Conservation (phyloP, 2,329 filamentous ascomycete genomes). For the Colletotrichum nymphaeae region DNA sequence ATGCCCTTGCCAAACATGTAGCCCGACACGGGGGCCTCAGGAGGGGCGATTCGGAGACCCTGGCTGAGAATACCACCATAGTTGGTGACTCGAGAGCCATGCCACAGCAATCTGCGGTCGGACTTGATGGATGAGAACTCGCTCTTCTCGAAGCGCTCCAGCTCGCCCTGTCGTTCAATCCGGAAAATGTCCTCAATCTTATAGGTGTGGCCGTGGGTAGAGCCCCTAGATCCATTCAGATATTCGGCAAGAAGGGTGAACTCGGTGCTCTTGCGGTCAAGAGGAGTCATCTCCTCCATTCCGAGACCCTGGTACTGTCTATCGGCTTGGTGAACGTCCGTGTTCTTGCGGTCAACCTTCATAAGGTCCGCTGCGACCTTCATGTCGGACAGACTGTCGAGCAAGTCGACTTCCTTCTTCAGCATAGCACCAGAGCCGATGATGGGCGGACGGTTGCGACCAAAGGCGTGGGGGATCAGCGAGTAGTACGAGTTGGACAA, state of each 20-base stretch:
- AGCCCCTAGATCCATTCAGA: slow-evolving; percentile 73
- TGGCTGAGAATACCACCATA: slow-evolving; percentile 89
- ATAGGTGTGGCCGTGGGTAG: slow-evolving; percentile 73
- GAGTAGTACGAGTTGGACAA: slow-evolving; percentile 86
- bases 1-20: slow-evolving; percentile 95
- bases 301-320: slow-evolving; percentile 77
- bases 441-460: slow-evolving; percentile 77
- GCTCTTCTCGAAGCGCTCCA: slow-evolving; percentile 72
- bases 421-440: slow-evolving; percentile 68
- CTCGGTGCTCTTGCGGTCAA: slow-evolving; percentile 70
- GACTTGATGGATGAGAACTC: slow-evolving; percentile 64
- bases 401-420: slow-evolving; percentile 81
- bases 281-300: slow-evolving; percentile 80
- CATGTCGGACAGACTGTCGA: slow-evolving; percentile 87
- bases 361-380: slow-evolving; percentile 83
- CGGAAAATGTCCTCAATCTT: slow-evolving; percentile 82
- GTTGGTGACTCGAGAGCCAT: slow-evolving; percentile 85
- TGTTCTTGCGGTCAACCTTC: slow-evolving; percentile 65
- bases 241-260: slow-evolving; percentile 75
- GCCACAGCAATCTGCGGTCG: slow-evolving; percentile 85
- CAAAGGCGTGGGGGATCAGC: slow-evolving; percentile 84
- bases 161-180: slow-evolving; percentile 80
- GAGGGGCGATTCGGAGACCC: slow-evolving; percentile 89
- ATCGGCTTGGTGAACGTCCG: slow-evolving; percentile 74
- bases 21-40: slow-evolving; percentile 81